These are phyloP conservation scores for Boletus reticulatus DNA, from an alignment of 768 basidiomycete species.

Conservation along the genomic window DNA sequence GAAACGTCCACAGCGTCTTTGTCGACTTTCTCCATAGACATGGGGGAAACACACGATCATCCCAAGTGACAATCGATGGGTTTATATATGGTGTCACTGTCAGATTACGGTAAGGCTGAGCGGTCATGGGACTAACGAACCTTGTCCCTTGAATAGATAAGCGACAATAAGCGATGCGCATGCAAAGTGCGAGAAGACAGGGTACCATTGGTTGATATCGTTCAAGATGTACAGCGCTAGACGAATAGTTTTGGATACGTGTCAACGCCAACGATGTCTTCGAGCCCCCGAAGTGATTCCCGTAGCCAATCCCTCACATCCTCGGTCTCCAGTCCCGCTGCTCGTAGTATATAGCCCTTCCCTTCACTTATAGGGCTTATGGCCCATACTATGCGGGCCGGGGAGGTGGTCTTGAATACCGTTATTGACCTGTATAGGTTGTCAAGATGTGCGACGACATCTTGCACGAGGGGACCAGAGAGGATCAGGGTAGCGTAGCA, in stretches of 20 bases:
- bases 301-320: constrained; percentile 69
- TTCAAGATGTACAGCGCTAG: constrained; percentile 20
- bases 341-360: constrained; percentile 60
- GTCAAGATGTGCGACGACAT: constrained; percentile 47
- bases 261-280: constrained; percentile 58
- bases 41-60: not conserved
- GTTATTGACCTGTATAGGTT: constrained; percentile 50
- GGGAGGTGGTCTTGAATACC: constrained; percentile 56
- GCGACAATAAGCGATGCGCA: too few species aligned
- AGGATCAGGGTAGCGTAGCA: constrained; percentile 90
- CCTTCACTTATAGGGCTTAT: constrained; percentile 55
- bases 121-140: not conserved
- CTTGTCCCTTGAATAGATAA: too few species aligned
- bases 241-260: constrained; percentile 63
- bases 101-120: too few species aligned
- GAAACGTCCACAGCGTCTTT: not conserved
- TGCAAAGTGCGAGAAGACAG: too few species aligned
- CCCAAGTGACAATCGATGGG: not conserved
- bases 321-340: constrained; percentile 77
- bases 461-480: constrained; percentile 60
- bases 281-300: constrained; percentile 48
- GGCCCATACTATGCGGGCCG: constrained; percentile 79
- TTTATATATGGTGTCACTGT: not conserved
- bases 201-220: not conserved
- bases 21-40: not conserved